These are phyloP conservation scores for Neofusicoccum cordaticola DNA, from an alignment of 2,329 filamentous ascomycete species.

Conservation along the genomic window DNA sequence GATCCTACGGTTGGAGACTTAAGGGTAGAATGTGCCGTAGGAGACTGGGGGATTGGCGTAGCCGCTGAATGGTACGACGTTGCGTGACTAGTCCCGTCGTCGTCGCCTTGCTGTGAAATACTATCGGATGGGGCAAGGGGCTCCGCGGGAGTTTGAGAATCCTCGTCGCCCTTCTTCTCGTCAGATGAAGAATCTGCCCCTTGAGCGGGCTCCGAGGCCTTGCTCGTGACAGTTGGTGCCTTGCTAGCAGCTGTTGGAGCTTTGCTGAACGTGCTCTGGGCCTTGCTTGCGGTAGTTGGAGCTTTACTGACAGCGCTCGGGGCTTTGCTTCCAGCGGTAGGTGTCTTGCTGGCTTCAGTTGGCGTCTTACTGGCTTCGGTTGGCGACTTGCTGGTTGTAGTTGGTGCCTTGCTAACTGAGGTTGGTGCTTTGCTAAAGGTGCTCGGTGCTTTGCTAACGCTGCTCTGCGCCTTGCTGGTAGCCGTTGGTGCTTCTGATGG, in stretches of 20 bases:
- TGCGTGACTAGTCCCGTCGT: slow-evolving; percentile 5
- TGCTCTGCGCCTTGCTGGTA: neutral
- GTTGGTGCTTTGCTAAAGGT: neutral
- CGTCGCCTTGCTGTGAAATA: slow-evolving; percentile 14
- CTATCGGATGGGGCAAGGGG: slow-evolving; percentile 4
- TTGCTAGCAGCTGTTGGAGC: neutral
- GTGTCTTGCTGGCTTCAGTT: neutral
- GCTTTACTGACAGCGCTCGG: neutral
- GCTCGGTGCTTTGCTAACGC: neutral
- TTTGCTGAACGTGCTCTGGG: neutral
- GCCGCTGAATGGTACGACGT: neutral
- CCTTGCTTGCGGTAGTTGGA: neutral
- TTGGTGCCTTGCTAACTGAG: neutral
- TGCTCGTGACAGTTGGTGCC: neutral
- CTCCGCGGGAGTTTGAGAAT: neutral
- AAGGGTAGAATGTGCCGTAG: neutral
- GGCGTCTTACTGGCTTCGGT: neutral
- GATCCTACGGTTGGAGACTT: slow-evolving; percentile 1
- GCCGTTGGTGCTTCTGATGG: neutral
- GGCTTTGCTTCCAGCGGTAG: neutral
- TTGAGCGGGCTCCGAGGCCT: neutral
- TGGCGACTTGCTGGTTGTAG: neutral
- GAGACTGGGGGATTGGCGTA: neutral
- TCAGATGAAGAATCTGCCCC: neutral
- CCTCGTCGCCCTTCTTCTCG: neutral